These are phyloP conservation scores for Vigna hirtella DNA, from an alignment of 306 rosid genomes.

Conservation along the genomic window DNA sequence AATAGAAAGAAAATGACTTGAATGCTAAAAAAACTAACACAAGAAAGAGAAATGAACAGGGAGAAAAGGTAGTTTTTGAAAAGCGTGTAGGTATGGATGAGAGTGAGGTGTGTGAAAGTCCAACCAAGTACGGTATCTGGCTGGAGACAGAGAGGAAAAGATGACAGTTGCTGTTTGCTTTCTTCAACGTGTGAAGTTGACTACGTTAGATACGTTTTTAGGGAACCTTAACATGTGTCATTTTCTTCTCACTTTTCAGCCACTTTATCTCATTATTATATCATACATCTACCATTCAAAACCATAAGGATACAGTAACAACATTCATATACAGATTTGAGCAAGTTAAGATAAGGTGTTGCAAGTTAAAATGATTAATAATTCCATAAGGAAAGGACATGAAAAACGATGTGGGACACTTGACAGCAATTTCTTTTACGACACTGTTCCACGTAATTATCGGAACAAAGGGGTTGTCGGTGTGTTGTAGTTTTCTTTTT, in stretches of 20 bases:
- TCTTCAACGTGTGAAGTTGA: constrained; percentile 51
- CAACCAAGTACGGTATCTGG: constrained; percentile 38
- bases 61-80: not conserved
- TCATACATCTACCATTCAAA: not conserved
- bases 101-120: constrained; percentile 5
- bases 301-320: not conserved
- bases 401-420: constrained; percentile 3
- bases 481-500: not conserved
- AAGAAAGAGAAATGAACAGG: not conserved
- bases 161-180: constrained; percentile 1
- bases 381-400: not conserved
- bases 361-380: not conserved
- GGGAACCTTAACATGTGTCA: constrained; percentile 62
- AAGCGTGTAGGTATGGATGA: constrained; percentile 11
- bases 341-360: not conserved
- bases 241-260: constrained; percentile 27
- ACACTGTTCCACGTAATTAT: constrained; percentile 10
- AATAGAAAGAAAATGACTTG: constrained; percentile 10
- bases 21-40: not conserved
- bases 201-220: constrained; percentile 54
- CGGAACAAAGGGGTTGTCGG: constrained; percentile 26
- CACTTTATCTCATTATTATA: not conserved
- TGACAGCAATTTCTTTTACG: constrained; percentile 13
- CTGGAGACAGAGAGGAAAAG: constrained; percentile 22
- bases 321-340: not conserved